These are phyloP conservation scores for Pseudogymnoascus verrucosus DNA, from an alignment of 2,329 filamentous ascomycete species.

Conservation along the genomic window DNA sequence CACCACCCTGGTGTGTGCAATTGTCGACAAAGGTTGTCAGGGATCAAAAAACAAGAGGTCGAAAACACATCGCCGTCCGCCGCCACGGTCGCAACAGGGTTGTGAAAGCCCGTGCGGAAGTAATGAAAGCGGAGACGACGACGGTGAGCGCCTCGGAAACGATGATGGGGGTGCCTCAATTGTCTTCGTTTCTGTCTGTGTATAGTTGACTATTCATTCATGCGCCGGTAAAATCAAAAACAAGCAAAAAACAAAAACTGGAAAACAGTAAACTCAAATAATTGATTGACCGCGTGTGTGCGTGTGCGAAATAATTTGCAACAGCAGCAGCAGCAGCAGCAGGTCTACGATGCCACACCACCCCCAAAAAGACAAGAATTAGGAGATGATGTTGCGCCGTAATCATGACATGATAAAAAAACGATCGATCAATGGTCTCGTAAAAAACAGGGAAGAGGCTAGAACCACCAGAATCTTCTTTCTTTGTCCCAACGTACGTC, in stretches of 20 bases:
- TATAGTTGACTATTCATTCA: slow-evolving; percentile 1
- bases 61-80: background rate
- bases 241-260: slow-evolving; percentile 8
- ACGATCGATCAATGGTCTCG: background rate
- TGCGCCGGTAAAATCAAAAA: background rate
- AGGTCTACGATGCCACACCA: background rate
- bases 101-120: background rate
- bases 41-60: background rate
- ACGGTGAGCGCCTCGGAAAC: background rate
- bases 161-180: background rate
- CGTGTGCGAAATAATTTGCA: background rate
- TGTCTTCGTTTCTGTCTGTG: slow-evolving; percentile 1
- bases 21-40: background rate
- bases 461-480: slow-evolving; percentile 22
- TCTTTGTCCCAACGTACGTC: slow-evolving; percentile 25
- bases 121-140: background rate
- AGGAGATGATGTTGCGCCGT: background rate
- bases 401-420: no score
- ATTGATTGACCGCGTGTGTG: background rate
- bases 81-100: background rate
- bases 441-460: slow-evolving; percentile 21
- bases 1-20: background rate
- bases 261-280: background rate
- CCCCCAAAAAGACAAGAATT: background rate
- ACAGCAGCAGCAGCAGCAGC: background rate